These are phyloP conservation scores for Triticum dicoccoides DNA, from an alignment of 176 grass and related monocot species.

Conservation along the genomic window DNA sequence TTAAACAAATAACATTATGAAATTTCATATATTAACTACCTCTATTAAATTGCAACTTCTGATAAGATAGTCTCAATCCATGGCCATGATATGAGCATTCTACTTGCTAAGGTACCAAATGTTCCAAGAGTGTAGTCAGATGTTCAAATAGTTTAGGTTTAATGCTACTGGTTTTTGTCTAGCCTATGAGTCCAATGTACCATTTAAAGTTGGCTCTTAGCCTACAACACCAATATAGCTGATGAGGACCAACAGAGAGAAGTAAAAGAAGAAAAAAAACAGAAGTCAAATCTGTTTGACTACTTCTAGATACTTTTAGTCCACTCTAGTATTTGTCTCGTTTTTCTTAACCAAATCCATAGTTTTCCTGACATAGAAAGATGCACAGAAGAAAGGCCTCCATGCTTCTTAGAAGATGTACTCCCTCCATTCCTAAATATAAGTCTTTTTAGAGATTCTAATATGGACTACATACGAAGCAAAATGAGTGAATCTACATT, in stretches of 20 bases:
- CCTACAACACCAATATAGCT: background rate
- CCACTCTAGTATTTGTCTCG: no score
- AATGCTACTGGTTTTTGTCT: background rate
- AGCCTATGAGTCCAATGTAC: background rate
- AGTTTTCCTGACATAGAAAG: conserved; percentile 13
- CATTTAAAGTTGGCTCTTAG: background rate
- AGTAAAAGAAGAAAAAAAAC: no score
- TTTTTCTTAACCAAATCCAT: background rate
- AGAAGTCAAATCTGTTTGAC: no score
- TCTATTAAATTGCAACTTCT: conserved; percentile 9
- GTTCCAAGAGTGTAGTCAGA: background rate
- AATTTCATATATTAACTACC: background rate
- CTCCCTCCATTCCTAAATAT: no score
- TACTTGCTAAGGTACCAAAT: conserved; percentile 15
- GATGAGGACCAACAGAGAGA: background rate
- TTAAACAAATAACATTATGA: background rate
- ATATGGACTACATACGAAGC: no score
- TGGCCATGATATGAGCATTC: background rate
- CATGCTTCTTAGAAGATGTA: background rate
- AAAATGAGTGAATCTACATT: no score
- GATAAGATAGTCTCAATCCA: background rate
- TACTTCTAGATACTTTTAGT: no score
- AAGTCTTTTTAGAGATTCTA: no score
- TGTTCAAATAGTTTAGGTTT: conserved; percentile 2
- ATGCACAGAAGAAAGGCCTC: background rate